Evolutionary conservation across 305 asterid genomes (phyloP), one percentile per base, ranked within the genome.

Genomic region (Solanum hybrid): DNA sequence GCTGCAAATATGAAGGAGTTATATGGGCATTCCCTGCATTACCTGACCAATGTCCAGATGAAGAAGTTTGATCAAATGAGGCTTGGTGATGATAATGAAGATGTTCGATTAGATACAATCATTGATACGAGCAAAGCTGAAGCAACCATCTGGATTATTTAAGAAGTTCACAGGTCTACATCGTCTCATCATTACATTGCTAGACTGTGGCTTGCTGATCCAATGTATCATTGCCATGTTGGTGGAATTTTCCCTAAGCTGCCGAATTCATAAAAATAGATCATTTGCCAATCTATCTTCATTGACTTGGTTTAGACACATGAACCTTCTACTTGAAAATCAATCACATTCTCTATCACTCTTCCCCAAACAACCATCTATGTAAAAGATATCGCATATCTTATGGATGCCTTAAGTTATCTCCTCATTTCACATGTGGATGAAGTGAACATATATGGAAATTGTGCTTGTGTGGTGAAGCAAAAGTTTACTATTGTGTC

Each of bases 21-120:
- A 8, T 96, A 97, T 75, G 91, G 89, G 61, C 99, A 96, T 91
- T 98, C 99, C 10, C 91, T 97, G 73, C 99, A 97, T 91, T 97
- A 95, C 93, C 95, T 95, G 78, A 97, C 99, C 33, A 96, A 97
- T 84, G 75, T 94, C 79, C 94, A 92, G 87, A 88, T 96, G 90
- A 93, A 89, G 87, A 91, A 90, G 72, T 82, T 93, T 92, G 98
- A 97, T 89, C 89, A 61, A 41, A 90, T 89, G 90, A 93, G 97
- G 90, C 38, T 88, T 5, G 97, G 95, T 13, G 89, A 91, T 6
- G 91, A 92, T 24, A 94, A 94, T 31, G 96, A 94, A 89, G 81
- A 91, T 12, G 90, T 89, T 51, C 92, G 94, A 0, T 80, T 96
- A 89, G 95, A 96, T 88, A 33, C 70, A 70, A 79, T 94, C 87